Base-by-base conservation (phyloP, 371 early-diverging fungal species). In the Apophysomyces variabilis region DNA sequence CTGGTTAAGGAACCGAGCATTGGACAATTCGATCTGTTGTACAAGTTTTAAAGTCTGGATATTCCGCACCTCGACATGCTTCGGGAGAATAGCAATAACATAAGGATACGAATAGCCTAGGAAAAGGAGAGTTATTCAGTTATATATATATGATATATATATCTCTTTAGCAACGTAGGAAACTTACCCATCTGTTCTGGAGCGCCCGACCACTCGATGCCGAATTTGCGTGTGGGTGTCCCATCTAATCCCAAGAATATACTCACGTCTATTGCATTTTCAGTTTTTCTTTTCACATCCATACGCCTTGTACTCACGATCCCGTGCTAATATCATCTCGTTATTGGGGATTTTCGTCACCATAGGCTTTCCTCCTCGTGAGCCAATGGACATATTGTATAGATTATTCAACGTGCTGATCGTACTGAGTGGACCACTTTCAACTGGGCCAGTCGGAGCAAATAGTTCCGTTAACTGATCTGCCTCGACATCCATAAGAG, bases 21-120 rank as follows among this genome's bases (percentile, higher is more conserved):
- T 82, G 3, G 88, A 72, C 38, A 93, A 70, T 13, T 88, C 89
- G 13, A 92, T 83, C 37, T 84, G 85, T 74, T 96, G 96, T 5
- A 97, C 92, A 11, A 93, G 78, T 0, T 88, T 89, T 38, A 91
- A 86, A 0, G 95, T 92, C 62, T 87, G 92, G 41, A 95, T 86
- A 60, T 94, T 95, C 61, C 95, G 86, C 4, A 97, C 91, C 71
- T 96, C 96, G 0, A 97, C 87, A 43, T 86, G 85, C 8, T 83
- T 83, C 6, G 87, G 76, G 38, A 90, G 70, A 44, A 93, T 86
- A 3, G 87, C 92, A 65, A 93, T 84, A 7, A 91, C 87, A 66
- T 92, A 94, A 0, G 94, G 94, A n/a, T 88, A 79, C 5, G 88
- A 89, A 58, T 87, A 89, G 9, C 87, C 86, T 84, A 62, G 13